Evolutionary conservation across 2,329 filamentous ascomycete species (phyloP), one percentile per base, ranked within the genome.

Genomic region (Didymella sp.): DNA sequence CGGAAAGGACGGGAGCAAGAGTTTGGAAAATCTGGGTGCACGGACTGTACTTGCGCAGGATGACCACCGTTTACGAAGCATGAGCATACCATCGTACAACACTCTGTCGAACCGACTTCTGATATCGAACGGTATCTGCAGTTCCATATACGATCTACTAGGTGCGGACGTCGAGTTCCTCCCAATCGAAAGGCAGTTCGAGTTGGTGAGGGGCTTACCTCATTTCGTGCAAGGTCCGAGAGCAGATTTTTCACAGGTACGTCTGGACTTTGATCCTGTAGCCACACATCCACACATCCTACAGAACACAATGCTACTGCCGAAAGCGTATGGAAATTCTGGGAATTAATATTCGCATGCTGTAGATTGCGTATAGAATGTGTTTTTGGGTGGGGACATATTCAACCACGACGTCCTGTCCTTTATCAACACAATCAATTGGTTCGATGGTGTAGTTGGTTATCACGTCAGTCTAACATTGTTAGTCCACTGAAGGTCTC

Each of bases 401-500:
- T n/a, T n/a, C n/a, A n/a, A n/a, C n/a, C n/a, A n/a, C n/a, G n/a
- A n/a, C n/a, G n/a, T n/a, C n/a, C n/a, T n/a, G 2, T 8, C 5
- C n/a, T 9, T 17, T 8, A 6, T 1, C 5, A 17, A 3, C 15
- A 2, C 4, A 21, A 22, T 15, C 11, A 51, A 47, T 17, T 30
- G 54, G 54, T 57, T 57, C 54, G 54, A 57, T 76, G 73, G 76
- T 78, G 76, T 78, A 78, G 76, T 77, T 77, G 76, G 75, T 78
- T 77, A 77, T 77, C 75, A 78, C 76, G 74, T 77, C 71, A 77
- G 76, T 78, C 75, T 77, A 77, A 78, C 76, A 78, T 48, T 35
- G 54, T 57, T 57, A 44, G 54, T 19, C 17, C 54, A 57, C 54
- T 57, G 54, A 57, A 57, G 54, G 54, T 57, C 54, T 60, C 50